Percentiles rank a stretch among this genome's conserved stretches.
Conservation (phyloP, 306 rosid species). For the Inga leiocalycina region DNA sequence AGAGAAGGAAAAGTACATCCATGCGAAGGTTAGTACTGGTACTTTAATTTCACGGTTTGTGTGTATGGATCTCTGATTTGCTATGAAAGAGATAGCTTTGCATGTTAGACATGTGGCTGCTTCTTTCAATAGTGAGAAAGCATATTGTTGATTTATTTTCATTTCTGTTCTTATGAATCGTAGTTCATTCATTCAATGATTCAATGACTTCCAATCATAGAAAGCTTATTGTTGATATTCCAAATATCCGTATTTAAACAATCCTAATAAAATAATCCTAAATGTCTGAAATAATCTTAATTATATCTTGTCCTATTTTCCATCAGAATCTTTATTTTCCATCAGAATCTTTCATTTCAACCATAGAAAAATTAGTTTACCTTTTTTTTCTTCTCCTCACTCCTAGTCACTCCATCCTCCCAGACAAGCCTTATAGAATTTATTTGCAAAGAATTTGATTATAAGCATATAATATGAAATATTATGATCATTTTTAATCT, state of each 20-base stretch:
- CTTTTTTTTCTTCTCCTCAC: background rate
- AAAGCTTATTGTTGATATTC: background rate
- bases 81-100: conserved; percentile 13
- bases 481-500: conserved; percentile 17
- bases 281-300: background rate
- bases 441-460: conserved; percentile 18
- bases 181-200: background rate
- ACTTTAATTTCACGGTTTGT: conserved; percentile 19
- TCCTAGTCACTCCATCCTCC: background rate
- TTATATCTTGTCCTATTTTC: background rate
- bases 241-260: background rate
- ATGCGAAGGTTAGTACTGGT: conserved; percentile 69
- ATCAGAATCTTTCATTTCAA: background rate
- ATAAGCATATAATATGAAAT: conserved; percentile 7
- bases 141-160: background rate
- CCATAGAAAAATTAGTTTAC: background rate
- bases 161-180: background rate
- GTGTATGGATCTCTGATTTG: conserved; percentile 6
- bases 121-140: conserved; percentile 21
- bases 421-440: background rate
- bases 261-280: no score
- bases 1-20: conserved; percentile 81
- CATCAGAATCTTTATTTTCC: background rate
- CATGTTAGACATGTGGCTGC: conserved; percentile 15
- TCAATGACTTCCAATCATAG: no score